Base-by-base conservation (phyloP, 148 eudicot genomes). In the Cornus suecica region DNA sequence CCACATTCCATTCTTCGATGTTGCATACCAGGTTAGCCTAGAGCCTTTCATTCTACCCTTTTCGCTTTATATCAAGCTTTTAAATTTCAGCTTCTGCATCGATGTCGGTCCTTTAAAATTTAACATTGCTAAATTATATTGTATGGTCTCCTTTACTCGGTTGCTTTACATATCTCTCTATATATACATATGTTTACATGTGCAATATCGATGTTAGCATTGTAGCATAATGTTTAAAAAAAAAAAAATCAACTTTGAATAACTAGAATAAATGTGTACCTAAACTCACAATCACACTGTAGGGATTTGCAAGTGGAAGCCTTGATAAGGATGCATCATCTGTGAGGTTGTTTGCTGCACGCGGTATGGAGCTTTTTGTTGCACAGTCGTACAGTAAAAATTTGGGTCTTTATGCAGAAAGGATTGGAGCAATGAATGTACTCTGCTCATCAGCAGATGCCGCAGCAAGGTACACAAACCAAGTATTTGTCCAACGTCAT, bases 241-340 rank as follows among this genome's bases (percentile, higher is more conserved):
- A n/a, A n/a, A 37, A 37, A 37, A 37, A 37, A 3, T 37, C 8
- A 10, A 37, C 4, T 6, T 37, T 6, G 4, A 37, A 37, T 37
- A 4, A 6, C 42, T 37, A 10, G 42, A 37, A 37, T 37, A 48
- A 48, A 48, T 48, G 10, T 32, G 42, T 2, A 45, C 45, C 51
- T 58, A 28, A 74, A 25, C 48, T 56, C 58, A 22, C 20, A 34
- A 18, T 25, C 80, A 16, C 48, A 25, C 26, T 84, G 37, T 79
- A 94, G 99, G 97, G 99, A 72, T 94, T 94, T 87, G 99, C 99
- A 71, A 94, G 97, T 80, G 99, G 99, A 70, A 94, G 97, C 87
- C 99, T 94, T 75, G 97, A 94, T 76, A 89, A 72, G 62, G 99
- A 94, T 89, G 99, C 99, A 77, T 92, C 97, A 37, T 90, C 99